Conservation (phyloP, 345 rosid genomes). For the Chamaenerion angustifolium region DNA sequence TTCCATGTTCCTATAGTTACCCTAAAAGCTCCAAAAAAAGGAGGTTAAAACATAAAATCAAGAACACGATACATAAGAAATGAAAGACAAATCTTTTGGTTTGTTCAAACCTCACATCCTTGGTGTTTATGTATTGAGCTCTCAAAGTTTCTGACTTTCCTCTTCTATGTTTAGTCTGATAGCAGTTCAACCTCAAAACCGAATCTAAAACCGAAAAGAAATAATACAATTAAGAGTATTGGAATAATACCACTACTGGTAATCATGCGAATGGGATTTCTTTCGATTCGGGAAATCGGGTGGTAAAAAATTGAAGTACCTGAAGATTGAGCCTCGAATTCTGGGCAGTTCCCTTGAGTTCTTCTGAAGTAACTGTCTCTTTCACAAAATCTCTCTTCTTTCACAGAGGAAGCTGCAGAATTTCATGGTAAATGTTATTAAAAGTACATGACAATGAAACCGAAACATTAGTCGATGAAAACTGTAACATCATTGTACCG, state of each 20-base stretch:
- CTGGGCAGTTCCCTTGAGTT: conserved; percentile 16
- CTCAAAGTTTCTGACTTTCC: conserved; percentile 95
- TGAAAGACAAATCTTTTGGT: not conserved
- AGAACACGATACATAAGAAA: not conserved
- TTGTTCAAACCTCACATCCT: conserved; percentile 70
- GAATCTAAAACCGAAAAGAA: too few relatives aligned
- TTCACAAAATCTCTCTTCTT: conserved; percentile 21
- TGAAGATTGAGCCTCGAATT: conserved; percentile 30
- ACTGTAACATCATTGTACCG: conserved; percentile 20
- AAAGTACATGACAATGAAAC: conserved; percentile 5
- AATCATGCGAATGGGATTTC: too few relatives aligned
- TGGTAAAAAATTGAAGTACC: conserved; percentile 19
- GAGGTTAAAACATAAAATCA: not conserved
- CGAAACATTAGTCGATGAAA: not conserved
- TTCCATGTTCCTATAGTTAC: conserved; percentile 88
- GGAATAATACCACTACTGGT: too few relatives aligned
- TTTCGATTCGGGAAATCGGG: too few relatives aligned
- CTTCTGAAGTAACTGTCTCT: conserved; percentile 13
- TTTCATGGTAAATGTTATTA: not conserved
- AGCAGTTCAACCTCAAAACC: conserved; percentile 1
- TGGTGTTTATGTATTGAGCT: conserved; percentile 72
- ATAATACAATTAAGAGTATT: too few relatives aligned
- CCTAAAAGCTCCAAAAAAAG: conserved; percentile 25
- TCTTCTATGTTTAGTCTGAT: conserved; percentile 53
- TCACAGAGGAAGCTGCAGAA: conserved; percentile 34